Percentiles rank a stretch among this genome's conserved stretches.
Evolutionary conservation across 805 yeast genomes (phyloP).

Genomic region (Saccharomyces mikatae): DNA sequence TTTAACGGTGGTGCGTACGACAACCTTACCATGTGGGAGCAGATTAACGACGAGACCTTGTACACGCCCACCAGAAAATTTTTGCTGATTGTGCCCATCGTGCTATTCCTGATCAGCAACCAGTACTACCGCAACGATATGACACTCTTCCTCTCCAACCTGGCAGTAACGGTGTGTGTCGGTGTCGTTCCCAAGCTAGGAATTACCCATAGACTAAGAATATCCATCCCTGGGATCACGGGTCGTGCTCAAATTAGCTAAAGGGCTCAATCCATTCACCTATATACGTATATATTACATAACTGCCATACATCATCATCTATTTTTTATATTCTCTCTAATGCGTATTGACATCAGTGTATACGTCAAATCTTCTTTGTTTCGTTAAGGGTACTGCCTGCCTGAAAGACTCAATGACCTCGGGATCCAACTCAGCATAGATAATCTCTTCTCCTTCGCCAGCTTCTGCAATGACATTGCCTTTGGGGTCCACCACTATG

Average conservation of each 20-base stretch:
- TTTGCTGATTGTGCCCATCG: conserved; percentile 81
- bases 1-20: conserved; percentile 93
- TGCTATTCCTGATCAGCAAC: conserved; percentile 72
- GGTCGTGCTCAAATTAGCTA: conserved; percentile 25
- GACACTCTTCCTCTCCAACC: conserved; percentile 67
- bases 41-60: conserved; percentile 84
- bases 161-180: conserved; percentile 62
- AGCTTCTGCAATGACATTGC: conserved; percentile 58
- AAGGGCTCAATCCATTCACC: neutral
- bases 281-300: neutral
- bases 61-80: conserved; percentile 93
- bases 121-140: conserved; percentile 84
- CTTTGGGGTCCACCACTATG: conserved; percentile 54
- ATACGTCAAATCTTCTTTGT: conserved; percentile 66
- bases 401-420: conserved; percentile 48
- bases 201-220: conserved; percentile 63
- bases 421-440: conserved; percentile 66
- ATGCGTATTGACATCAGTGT: conserved; percentile 25
- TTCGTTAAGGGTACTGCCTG: conserved; percentile 57
- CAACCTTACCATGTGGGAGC: conserved; percentile 96
- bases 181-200: conserved; percentile 90
- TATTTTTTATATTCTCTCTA: neutral
- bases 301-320: neutral
- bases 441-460: conserved; percentile 72
- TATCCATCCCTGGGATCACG: conserved; percentile 42